These are phyloP conservation scores for Debaryomycetaceae sp. DNA, from an alignment of 1,139 yeast genomes.

Conservation along the genomic window DNA sequence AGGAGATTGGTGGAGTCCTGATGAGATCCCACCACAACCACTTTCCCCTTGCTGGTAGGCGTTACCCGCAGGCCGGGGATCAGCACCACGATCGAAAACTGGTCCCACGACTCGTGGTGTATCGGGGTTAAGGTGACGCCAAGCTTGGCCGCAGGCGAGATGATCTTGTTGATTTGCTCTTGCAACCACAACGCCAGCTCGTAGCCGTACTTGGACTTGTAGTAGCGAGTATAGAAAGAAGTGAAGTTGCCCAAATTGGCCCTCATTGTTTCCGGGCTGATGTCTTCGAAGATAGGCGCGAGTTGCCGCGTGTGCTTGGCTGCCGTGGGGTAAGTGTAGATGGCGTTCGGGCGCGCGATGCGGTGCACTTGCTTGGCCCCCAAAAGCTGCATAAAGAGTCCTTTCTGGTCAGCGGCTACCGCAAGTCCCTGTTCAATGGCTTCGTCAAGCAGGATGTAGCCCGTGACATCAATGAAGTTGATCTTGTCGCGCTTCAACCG, in stretches of 20 bases:
- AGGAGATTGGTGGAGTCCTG: conserved; percentile 79
- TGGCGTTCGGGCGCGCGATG: conserved; percentile 27
- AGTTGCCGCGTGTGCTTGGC: conserved; percentile 39
- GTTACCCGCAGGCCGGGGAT: conserved; percentile 36
- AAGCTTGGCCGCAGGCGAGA: conserved; percentile 24
- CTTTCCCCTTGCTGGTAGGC: conserved; percentile 25
- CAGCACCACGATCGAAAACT: conserved; percentile 37
- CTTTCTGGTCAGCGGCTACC: conserved; percentile 13
- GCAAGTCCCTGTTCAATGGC: conserved; percentile 30
- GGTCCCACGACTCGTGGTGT: conserved; percentile 41
- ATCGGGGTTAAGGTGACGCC: conserved; percentile 25
- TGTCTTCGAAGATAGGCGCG: conserved; percentile 29
- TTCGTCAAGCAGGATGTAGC: conserved; percentile 31
- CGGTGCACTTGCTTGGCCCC: conserved; percentile 30
- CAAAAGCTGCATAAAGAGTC: conserved; percentile 15
- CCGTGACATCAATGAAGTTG: conserved; percentile 70
- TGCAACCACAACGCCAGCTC: conserved; percentile 73
- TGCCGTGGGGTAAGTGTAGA: conserved; percentile 52
- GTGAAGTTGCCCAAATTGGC: conserved; percentile 58
- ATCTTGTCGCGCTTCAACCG: conserved; percentile 49
- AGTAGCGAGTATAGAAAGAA: conserved; percentile 76
- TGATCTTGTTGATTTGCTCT: conserved; percentile 41
- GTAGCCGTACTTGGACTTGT: conserved; percentile 65
- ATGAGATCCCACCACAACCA: conserved; percentile 83
- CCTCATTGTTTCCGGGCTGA: conserved; percentile 46